These are phyloP conservation scores for Venturia carpophila DNA, from an alignment of 2,329 filamentous ascomycete species.

Conservation along the genomic window DNA sequence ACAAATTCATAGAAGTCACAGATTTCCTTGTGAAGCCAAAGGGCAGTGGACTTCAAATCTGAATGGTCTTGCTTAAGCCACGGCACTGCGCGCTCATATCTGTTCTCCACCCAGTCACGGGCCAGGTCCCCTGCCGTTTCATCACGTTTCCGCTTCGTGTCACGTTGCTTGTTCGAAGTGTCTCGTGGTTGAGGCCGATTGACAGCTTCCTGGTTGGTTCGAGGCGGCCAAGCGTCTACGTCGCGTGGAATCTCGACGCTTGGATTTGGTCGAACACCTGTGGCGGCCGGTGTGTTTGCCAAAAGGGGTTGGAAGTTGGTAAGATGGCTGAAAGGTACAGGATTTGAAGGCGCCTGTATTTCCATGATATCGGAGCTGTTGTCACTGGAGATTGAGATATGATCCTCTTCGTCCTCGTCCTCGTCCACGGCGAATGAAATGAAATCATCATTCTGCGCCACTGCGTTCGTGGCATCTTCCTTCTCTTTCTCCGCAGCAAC, in stretches of 20 bases:
- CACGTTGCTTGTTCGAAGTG: not conserved
- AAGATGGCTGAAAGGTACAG: constrained; percentile 9
- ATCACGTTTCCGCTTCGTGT: constrained; percentile 17
- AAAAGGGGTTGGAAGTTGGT: constrained; percentile 3
- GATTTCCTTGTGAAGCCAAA: constrained; percentile 80
- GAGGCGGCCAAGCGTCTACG: constrained; percentile 5
- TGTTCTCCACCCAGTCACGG: not conserved
- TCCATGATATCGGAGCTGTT: not conserved
- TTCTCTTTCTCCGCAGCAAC: constrained; percentile 52
- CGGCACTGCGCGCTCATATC: not conserved
- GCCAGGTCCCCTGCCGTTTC: constrained; percentile 13
- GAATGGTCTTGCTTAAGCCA: constrained; percentile 14
- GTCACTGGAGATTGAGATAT: constrained; percentile 10
- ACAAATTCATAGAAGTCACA: constrained; percentile 83
- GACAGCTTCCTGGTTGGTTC: constrained; percentile 7
- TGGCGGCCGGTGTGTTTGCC: not conserved
- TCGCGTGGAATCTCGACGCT: not conserved
- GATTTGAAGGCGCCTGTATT: not conserved
- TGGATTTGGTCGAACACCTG: not conserved
- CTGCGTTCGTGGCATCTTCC: constrained; percentile 41
- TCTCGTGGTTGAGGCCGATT: constrained; percentile 12
- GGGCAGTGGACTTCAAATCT: not conserved
- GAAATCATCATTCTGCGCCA: constrained; percentile 61
- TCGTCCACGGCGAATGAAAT: constrained; percentile 72
- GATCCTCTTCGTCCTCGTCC: constrained; percentile 37